Conservation (phyloP, 179 eudicot species). For the Heliamphora pulchella region DNA sequence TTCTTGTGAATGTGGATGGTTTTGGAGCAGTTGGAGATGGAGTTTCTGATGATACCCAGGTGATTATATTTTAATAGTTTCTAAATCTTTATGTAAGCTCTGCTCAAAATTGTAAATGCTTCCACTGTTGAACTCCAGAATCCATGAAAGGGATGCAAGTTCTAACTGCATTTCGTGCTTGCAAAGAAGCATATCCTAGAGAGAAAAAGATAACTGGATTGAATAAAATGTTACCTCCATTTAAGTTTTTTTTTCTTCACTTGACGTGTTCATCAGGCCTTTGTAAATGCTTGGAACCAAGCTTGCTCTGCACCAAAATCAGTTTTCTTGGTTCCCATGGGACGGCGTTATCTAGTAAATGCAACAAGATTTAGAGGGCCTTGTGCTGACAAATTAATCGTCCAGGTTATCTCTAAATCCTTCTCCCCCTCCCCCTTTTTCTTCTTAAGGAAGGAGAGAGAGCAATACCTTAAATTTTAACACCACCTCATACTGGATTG, state of each 20-base stretch:
- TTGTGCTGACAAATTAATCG: slow-evolving; percentile 41
- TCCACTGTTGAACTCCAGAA: neutral
- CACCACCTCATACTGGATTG: neutral
- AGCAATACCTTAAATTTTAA: neutral
- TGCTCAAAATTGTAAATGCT: neutral
- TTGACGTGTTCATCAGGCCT: slow-evolving; percentile 41
- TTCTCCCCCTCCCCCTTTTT: neutral
- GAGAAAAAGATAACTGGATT: neutral
- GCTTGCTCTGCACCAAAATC: slow-evolving; percentile 58
- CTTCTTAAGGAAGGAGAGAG: neutral
- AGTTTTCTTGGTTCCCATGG: slow-evolving; percentile 66
- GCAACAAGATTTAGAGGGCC: slow-evolving; percentile 85
- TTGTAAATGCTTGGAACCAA: slow-evolving; percentile 60
- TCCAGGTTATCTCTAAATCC: slow-evolving; percentile 44
- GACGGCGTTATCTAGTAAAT: slow-evolving; percentile 59
- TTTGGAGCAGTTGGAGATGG: slow-evolving; percentile 89
- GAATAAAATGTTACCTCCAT: neutral
- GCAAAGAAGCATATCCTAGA: neutral
- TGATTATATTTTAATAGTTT: slow-evolving; percentile 15
- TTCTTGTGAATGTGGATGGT: slow-evolving; percentile 66
- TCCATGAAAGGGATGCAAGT: neutral
- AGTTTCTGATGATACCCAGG: slow-evolving; percentile 76
- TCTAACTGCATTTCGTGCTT: neutral
- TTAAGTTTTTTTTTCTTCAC: neutral
- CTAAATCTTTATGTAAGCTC: neutral